Evolutionary conservation across 768 basidiomycete species (phyloP).

Genomic region (Tulasnella sp.): DNA sequence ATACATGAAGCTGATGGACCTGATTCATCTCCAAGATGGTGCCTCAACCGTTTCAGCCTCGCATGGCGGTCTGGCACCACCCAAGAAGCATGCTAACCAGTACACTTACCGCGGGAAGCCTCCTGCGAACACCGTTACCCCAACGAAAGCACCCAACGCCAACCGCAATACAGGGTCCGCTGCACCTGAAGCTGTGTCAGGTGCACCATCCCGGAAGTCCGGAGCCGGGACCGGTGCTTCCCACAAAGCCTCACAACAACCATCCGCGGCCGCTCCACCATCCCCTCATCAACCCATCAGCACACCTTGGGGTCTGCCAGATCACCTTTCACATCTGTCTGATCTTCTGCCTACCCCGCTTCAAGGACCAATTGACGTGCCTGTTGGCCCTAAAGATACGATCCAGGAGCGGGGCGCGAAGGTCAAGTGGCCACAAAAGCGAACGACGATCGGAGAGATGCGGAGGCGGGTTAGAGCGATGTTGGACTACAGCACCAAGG

Average conservation of each 20-base stretch:
- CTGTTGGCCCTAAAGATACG: slow-evolving; percentile 5
- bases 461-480: slow-evolving; percentile 17
- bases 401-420: slow-evolving; percentile 16
- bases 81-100: slow-evolving; percentile 19
- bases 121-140: background rate
- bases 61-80: background rate
- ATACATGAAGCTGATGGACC: no score
- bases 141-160: background rate
- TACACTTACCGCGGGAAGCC: slow-evolving; percentile 17
- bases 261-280: slow-evolving; percentile 12
- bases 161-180: slow-evolving; percentile 1
- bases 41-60: slow-evolving; percentile 1
- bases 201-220: background rate
- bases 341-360: slow-evolving; percentile 15
- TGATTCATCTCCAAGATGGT: background rate
- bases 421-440: slow-evolving; percentile 18
- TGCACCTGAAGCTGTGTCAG: background rate
- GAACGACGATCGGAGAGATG: slow-evolving; percentile 19
- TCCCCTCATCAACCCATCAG: slow-evolving; percentile 10
- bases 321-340: slow-evolving; percentile 18
- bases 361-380: slow-evolving; percentile 15
- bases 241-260: background rate
- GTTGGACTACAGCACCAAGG: slow-evolving; percentile 17
- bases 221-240: slow-evolving; percentile 5
- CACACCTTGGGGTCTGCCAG: slow-evolving; percentile 15